Percentiles rank a stretch among this genome's conserved stretches.
These are phyloP conservation scores for Gastrodia elata DNA, from an alignment of 106 monocot species.

Conservation along the genomic window DNA sequence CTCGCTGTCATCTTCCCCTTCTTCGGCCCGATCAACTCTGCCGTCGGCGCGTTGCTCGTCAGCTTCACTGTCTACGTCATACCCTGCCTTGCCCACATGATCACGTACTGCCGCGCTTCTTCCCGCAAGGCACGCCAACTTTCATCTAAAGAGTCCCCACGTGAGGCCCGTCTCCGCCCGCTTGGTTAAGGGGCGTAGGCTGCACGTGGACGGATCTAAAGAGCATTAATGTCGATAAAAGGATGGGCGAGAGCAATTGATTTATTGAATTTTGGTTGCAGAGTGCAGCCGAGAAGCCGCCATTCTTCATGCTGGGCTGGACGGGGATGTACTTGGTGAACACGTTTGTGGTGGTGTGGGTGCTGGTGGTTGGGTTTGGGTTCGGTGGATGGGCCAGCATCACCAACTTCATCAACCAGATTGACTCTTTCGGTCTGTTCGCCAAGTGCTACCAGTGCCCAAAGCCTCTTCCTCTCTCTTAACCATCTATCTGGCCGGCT, in stretches of 20 bases:
- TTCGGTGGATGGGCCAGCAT: slow-evolving; percentile 63
- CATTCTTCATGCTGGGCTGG: slow-evolving; percentile 61
- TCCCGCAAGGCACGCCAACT: slow-evolving; percentile 24
- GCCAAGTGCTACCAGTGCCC: slow-evolving; percentile 75
- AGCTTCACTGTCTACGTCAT: slow-evolving; percentile 76
- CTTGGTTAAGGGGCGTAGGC: too few relatives aligned
- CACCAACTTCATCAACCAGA: slow-evolving; percentile 53
- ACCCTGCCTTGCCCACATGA: slow-evolving; percentile 58
- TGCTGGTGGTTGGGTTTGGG: slow-evolving; percentile 55
- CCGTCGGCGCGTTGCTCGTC: slow-evolving; percentile 64
- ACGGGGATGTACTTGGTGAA: slow-evolving; percentile 43
- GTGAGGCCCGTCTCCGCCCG: too few relatives aligned
- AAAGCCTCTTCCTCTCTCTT: too few relatives aligned
- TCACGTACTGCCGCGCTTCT: slow-evolving; percentile 46
- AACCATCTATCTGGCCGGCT: too few relatives aligned
- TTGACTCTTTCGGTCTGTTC: slow-evolving; percentile 55
- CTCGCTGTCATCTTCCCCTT: slow-evolving; percentile 72
- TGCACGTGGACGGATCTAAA: too few relatives aligned
- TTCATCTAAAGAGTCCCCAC: too few relatives aligned
- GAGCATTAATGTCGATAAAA: too few relatives aligned
- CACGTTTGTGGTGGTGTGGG: slow-evolving; percentile 53
- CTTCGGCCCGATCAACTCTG: slow-evolving; percentile 79
- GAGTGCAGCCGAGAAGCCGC: slow-evolving; percentile 58
- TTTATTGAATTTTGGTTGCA: slow-evolving; percentile 7
- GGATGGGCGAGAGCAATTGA: too few relatives aligned